Evolutionary conservation across 2,329 filamentous ascomycete genomes (phyloP).

Genomic region (Colletotrichum sp.): DNA sequence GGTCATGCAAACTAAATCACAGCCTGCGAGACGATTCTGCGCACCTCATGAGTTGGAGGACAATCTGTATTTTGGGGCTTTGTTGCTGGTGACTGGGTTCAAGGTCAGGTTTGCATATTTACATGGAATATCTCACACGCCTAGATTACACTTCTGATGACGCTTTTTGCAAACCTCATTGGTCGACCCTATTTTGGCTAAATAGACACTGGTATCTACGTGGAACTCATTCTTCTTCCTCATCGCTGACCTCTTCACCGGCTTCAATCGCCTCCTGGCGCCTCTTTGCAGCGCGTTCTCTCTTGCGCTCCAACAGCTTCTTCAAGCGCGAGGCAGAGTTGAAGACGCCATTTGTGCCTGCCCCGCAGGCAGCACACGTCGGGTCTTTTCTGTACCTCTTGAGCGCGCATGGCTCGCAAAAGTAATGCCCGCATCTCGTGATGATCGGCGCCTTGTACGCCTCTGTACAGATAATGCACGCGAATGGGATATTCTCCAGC

Average conservation of each 20-base stretch:
- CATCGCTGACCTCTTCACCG: constrained; percentile 54
- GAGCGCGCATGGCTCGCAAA: constrained; percentile 89
- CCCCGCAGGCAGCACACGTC: constrained; percentile 83
- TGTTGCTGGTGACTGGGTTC: background rate
- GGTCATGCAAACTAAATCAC: background rate
- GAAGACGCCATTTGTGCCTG: constrained; percentile 88
- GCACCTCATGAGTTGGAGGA: background rate
- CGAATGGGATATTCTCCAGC: constrained; percentile 86
- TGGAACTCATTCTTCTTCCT: constrained; percentile 39
- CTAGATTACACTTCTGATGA: background rate
- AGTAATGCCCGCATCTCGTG: constrained; percentile 94
- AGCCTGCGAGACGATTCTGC: background rate
- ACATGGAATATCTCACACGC: background rate
- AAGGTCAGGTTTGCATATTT: background rate
- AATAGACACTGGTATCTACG: constrained; percentile 1
- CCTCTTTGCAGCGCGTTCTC: constrained; percentile 62
- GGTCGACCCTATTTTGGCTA: background rate
- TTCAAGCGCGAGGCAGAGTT: constrained; percentile 85
- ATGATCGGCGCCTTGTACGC: constrained; percentile 81
- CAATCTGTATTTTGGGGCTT: background rate
- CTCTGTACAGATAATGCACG: constrained; percentile 84
- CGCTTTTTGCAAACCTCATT: background rate
- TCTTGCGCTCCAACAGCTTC: constrained; percentile 79
- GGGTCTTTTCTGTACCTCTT: constrained; percentile 87
- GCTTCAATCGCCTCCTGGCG: constrained; percentile 58